Evolutionary conservation across 108 stramenopile species (phyloP), one percentile per base, ranked within the genome.

Genomic region (Fragilariopsis cylindrus): DNA sequence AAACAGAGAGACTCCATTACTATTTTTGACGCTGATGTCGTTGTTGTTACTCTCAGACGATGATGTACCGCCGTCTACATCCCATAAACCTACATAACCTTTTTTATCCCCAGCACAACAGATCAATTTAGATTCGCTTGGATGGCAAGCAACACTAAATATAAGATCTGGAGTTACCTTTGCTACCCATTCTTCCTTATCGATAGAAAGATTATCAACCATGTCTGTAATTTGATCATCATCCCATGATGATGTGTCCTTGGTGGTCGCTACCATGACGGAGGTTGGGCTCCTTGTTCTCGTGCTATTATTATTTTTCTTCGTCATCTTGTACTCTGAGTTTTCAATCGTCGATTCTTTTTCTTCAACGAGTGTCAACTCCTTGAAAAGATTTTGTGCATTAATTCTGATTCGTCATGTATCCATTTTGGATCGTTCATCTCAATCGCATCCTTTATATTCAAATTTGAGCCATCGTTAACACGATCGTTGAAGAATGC

Each of bases 101-200:
- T 40, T 15, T 56, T 92, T 92, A 57, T 92, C 92, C 8, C 92
- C 92, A 0, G 90, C 90, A 69, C 87, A 80, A 13, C 80, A 90
- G 55, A 94, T 73, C 3, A 91, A 53, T 48, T 75, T 68, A 48
- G 81, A 46, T 4, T 82, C 71, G 9, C 84, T 86, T 1, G 93
- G 93, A 82, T 94, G 90, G 47, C 82, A 78, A 15, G 81, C 76
- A 15, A 94, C 80, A 53, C 78, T 70, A 67, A 90, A 94, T 70
- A 94, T 87, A 21, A 89, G 81, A 39, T 90, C 93, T 3, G 90
- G 93, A 7, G 82, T 83, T 8, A 94, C 88, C 74, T 94, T 94
- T 49, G 90, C 89, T 9, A 84, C 82, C 57, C 77, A 74, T n/a
- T 85, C 79, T 40, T 76, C 70, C 55, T 83, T 80, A 56, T 93